Evolutionary conservation across 352 stramenopile genomes (phyloP).

Genomic region (Phytopythium ostracodes): DNA sequence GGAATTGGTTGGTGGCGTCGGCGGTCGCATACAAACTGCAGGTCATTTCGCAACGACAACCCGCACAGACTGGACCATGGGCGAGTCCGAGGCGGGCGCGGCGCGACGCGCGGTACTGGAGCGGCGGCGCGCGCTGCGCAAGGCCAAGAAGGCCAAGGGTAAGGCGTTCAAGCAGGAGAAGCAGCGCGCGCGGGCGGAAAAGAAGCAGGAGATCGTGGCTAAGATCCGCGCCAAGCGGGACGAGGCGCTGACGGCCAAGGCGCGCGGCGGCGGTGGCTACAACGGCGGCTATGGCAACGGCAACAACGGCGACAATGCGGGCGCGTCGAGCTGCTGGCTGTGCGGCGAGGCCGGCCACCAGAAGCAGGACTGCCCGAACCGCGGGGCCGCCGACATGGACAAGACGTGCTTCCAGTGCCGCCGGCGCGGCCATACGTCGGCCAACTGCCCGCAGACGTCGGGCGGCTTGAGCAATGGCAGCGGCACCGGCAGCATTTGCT

Average conservation of each 20-base stretch:
- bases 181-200: conserved; percentile 55
- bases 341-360: conserved; percentile 65
- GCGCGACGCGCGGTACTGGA: conserved; percentile 38
- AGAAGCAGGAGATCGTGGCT: conserved; percentile 76
- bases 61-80: background rate
- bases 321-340: conserved; percentile 64
- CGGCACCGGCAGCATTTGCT: conserved; percentile 54
- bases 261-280: background rate
- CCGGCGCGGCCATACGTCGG: conserved; percentile 73
- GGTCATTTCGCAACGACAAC: background rate
- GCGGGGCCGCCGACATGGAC: conserved; percentile 53
- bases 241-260: conserved; percentile 20
- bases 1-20: background rate
- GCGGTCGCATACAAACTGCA: background rate
- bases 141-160: conserved; percentile 78
- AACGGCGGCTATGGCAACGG: conserved; percentile 17
- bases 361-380: conserved; percentile 78
- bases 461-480: conserved; percentile 8
- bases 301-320: conserved; percentile 10
- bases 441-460: conserved; percentile 64
- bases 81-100: conserved; percentile 9
- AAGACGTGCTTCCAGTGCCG: conserved; percentile 86
- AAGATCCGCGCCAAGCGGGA: conserved; percentile 77
- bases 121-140: conserved; percentile 67
- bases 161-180: conserved; percentile 62